A percentile compares a stretch with the other conserved stretches of the same genome.
These are phyloP conservation scores for Plasmodium vinckei DNA, from an alignment of 169 alveolate species.

Conservation along the genomic window DNA sequence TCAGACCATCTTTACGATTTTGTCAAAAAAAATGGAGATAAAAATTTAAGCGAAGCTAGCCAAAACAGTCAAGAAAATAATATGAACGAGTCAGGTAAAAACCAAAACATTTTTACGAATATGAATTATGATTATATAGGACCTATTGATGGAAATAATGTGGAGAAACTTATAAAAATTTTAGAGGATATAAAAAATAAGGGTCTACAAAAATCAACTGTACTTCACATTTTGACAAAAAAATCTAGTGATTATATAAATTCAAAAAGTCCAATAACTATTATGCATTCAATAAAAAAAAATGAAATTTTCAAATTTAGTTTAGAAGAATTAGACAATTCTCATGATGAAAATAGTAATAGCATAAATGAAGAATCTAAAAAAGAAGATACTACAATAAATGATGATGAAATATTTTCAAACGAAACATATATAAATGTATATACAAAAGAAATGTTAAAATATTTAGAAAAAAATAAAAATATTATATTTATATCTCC, in stretches of 20 bases:
- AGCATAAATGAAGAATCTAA: neutral
- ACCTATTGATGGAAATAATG: constrained; percentile 87
- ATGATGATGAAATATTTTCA: constrained; percentile 21
- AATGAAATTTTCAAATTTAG: constrained; percentile 46
- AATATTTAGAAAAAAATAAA: constrained; percentile 79
- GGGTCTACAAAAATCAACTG: constrained; percentile 76
- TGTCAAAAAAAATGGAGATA: constrained; percentile 9
- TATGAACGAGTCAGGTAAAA: neutral
- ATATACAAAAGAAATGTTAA: constrained; percentile 80
- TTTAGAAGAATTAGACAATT: neutral
- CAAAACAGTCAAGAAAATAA: constrained; percentile 2
- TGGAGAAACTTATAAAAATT: constrained; percentile 78
- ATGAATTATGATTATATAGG: constrained; percentile 82
- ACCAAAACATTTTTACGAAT: constrained; percentile 64
- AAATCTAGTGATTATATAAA: constrained; percentile 86
- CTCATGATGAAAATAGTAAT: too few relatives aligned
- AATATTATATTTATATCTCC: constrained; percentile 86
- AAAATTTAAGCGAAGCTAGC: neutral
- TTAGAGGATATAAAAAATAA: constrained; percentile 45
- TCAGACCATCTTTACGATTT: constrained; percentile 69
- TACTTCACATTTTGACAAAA: constrained; percentile 85
- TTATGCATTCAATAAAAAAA: constrained; percentile 82
- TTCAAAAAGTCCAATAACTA: constrained; percentile 82
- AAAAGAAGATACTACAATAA: neutral
- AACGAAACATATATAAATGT: constrained; percentile 80